These are phyloP conservation scores for Agroathelia rolfsii DNA, from an alignment of 1,284 basidiomycete genomes.

Conservation along the genomic window DNA sequence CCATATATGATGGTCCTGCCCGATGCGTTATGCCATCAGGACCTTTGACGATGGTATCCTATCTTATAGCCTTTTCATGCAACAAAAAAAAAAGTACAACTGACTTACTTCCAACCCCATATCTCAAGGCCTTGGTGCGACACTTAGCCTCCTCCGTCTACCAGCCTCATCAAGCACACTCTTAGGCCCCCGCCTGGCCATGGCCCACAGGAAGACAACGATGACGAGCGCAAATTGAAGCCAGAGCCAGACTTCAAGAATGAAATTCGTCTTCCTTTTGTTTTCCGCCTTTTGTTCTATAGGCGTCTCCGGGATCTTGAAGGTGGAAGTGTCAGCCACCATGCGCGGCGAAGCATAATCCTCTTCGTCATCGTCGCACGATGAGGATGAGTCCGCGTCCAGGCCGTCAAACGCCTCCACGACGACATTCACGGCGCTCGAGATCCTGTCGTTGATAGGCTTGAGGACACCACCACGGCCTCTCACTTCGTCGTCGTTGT, in stretches of 20 bases:
- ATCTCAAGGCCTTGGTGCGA: too few relatives aligned
- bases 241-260: slow-evolving; percentile 73
- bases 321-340: neutral
- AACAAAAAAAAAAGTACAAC: too few relatives aligned
- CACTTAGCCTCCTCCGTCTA: slow-evolving; percentile 28
- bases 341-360: slow-evolving; percentile 2
- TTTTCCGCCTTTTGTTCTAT: slow-evolving; percentile 17
- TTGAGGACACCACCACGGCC: slow-evolving; percentile 2
- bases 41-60: too few relatives aligned
- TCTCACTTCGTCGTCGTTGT: slow-evolving; percentile 4
- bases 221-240: slow-evolving; percentile 66
- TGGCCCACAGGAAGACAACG: slow-evolving; percentile 64
- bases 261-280: slow-evolving; percentile 33
- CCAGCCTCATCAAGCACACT: slow-evolving; percentile 48
- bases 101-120: too few relatives aligned
- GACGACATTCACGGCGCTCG: slow-evolving; percentile 14
- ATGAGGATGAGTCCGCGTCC: slow-evolving; percentile 11
- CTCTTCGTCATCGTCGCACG: slow-evolving; percentile 3
- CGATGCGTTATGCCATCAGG: too few relatives aligned
- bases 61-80: too few relatives aligned
- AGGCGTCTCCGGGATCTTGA: too few relatives aligned
- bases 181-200: slow-evolving; percentile 67
- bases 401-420: slow-evolving; percentile 7
- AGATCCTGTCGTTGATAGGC: slow-evolving; percentile 7
- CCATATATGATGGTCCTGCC: too few relatives aligned